phyloP scores from a whole-genome alignment of 1,284 basidiomycete species.

The Ganoderma boninense region DNA sequence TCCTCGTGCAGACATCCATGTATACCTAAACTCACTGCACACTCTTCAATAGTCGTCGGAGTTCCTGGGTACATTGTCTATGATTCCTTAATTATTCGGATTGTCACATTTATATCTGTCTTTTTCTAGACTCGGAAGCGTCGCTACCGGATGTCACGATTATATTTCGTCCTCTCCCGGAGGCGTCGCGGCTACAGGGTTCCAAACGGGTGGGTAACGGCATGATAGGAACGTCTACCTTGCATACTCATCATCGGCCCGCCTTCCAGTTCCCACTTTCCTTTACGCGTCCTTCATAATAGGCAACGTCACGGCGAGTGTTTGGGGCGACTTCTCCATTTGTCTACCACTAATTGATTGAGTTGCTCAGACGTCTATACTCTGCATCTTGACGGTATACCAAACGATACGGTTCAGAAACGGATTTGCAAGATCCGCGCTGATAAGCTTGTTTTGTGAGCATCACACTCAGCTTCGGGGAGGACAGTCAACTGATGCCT shows the following conservation, averaged over 20 bases:
- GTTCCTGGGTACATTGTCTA: not conserved
- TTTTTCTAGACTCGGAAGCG: not conserved
- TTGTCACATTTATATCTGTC: not conserved
- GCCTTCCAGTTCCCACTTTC: constrained; percentile 3
- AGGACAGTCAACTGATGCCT: not conserved
- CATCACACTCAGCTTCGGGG: not conserved
- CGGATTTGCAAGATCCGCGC: not conserved
- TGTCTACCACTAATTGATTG: not conserved
- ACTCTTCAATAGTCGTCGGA: not conserved
- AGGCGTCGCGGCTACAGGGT: not conserved
- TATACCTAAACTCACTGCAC: not conserved
- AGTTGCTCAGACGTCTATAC: constrained; percentile 1
- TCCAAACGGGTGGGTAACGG: not conserved
- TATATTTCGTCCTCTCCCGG: not conserved
- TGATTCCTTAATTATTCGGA: not conserved
- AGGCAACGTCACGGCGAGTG: not conserved
- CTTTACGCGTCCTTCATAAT: constrained; percentile 2
- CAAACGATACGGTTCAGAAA: constrained; percentile 7
- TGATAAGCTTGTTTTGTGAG: constrained; percentile 1
- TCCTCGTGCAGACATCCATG: not conserved
- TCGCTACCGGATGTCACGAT: not conserved
- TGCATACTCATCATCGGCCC: not conserved
- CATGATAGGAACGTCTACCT: too few relatives aligned
- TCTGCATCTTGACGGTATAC: constrained; percentile 8
- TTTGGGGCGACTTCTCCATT: too few relatives aligned